Evolutionary conservation across 2,329 filamentous ascomycete genomes (phyloP), one percentile per base, ranked within the genome.

Genomic region (Lachnellula hyalina): DNA sequence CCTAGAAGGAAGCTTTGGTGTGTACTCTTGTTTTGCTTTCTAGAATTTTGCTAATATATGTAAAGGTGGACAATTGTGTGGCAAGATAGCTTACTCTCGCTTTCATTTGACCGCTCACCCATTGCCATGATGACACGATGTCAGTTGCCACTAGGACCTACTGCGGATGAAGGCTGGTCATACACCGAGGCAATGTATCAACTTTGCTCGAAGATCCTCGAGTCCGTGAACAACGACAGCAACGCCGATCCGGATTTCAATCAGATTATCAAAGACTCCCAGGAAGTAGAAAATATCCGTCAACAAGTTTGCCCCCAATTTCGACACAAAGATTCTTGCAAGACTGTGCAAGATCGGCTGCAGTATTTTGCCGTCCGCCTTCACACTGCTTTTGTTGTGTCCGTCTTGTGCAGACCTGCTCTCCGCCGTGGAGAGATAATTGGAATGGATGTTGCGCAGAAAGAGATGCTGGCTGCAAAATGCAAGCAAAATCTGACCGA

Each of bases 141-240:
- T 44, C 52, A 63, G 79, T 81, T 56, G 75, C 81, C 35, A 76
- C 77, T 63, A 79, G 79, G 60, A 72, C 79, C 7, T 77, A 83
- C 4, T 63, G 76, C 49, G 1, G 72, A 71, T 3, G 77, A 78
- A 32, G 78, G 80, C 25, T 77, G 78, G 60, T 77, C 77, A 2
- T 86, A 86, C 61, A 74, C 84, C 6, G 82, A 86, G 64, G 81
- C 80, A 55, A 85, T 86, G 81, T 85, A 85, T 61, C 77, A 82
- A 59, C 77, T 86, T 23, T 83, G 81, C 61, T 75, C 83, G 56
- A 77, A 84, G 28, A 82, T 86, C 40, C 82, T 81, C 0, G 73
- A 66, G 47, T 62, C 53, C 5, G 64, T 69, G 35, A 65, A 64
- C 38, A 68, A 68, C 41, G 67, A 68, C 46, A 63, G 60, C n/a